Conservation (phyloP, 2,329 filamentous ascomycete genomes). For the Trichoderma semiorbis region DNA sequence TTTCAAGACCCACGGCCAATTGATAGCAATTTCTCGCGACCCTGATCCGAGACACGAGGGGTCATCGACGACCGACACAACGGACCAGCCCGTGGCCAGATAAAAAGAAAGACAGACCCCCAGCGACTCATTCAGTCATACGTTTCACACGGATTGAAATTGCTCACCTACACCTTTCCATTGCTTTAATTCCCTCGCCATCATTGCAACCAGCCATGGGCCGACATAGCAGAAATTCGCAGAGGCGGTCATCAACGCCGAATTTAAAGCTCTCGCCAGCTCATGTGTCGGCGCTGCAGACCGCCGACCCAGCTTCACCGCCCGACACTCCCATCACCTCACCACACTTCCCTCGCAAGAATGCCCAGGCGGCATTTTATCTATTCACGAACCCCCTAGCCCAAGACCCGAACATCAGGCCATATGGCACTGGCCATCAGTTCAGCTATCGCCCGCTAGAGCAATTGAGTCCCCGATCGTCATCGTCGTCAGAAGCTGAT, state of each 20-base stretch:
- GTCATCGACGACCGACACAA: conserved; percentile 11
- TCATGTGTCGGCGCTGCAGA: conserved; percentile 22
- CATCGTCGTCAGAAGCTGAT: conserved; percentile 27
- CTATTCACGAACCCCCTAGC: conserved; percentile 30
- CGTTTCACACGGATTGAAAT: conserved; percentile 15
- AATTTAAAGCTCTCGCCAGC: conserved; percentile 37
- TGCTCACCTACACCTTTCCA: background rate
- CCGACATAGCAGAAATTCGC: conserved; percentile 27
- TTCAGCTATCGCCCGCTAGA: conserved; percentile 40
- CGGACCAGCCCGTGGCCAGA: conserved; percentile 15
- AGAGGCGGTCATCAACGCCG: conserved; percentile 41
- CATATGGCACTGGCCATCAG: conserved; percentile 40
- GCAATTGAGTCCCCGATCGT: conserved; percentile 37
- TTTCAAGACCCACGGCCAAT: conserved; percentile 12
- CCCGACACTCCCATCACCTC: conserved; percentile 45
- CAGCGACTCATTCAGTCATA: conserved; percentile 15
- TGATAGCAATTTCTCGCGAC: conserved; percentile 13
- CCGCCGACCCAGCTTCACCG: conserved; percentile 44
- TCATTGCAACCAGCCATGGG: conserved; percentile 10
- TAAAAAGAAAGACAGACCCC: conserved; percentile 15
- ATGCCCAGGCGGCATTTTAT: conserved; percentile 33
- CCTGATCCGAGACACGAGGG: conserved; percentile 16
- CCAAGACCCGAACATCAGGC: conserved; percentile 41
- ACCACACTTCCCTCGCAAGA: conserved; percentile 34
- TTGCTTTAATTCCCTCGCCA: background rate